Evolutionary conservation across 2,329 filamentous ascomycete genomes (phyloP), one percentile per base, ranked within the genome.

Genomic region (Cladophialophora carrionii): DNA sequence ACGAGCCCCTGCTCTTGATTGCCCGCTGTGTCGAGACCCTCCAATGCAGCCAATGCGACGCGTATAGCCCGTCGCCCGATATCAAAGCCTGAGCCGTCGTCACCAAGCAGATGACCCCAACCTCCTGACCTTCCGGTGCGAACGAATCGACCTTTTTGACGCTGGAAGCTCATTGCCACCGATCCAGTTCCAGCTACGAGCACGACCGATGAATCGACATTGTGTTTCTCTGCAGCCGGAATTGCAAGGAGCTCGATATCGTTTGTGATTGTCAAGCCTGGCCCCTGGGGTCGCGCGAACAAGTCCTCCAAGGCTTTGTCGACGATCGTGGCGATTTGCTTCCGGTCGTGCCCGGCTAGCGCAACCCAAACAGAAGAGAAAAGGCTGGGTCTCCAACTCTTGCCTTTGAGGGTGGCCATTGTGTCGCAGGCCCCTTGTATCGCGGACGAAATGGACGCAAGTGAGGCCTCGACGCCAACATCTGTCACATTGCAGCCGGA

Each of bases 131-230:
- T 74, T n/a, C 73, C 74, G 1, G 73, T 72, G 1, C 74, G 74
- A 6, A 67, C 49, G 37, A 76, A 73, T 0, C 61, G 58, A 3
- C 58, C 54, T 56, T 54, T 43, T 17, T 69, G 59, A n/a, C 70
- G 69, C 9, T 64, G 63, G 68, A 77, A 82, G 20, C 73, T 73
- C 73, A 80, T 80, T n/a, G 76, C 76, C 2, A 81, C 73, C 9
- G 78, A 79, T 0, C 80, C 79, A 0, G 80, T 82, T 0, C 80
- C 80, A 10, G 78, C 78, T 4, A 82, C 75, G 4, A 81, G 68
- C 1, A 79, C 76, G 43, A 79, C 68, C 2, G 69, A 72, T 0
- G 74, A 73, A 37, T 62, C 67, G 49, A 63, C 71, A 29, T 46
- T 62, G 37, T 37, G 51, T 12, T 68, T 54, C 7, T 68, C 46